Conservation (phyloP, 495 filamentous ascomycete species). For the Tuber magnatum region DNA sequence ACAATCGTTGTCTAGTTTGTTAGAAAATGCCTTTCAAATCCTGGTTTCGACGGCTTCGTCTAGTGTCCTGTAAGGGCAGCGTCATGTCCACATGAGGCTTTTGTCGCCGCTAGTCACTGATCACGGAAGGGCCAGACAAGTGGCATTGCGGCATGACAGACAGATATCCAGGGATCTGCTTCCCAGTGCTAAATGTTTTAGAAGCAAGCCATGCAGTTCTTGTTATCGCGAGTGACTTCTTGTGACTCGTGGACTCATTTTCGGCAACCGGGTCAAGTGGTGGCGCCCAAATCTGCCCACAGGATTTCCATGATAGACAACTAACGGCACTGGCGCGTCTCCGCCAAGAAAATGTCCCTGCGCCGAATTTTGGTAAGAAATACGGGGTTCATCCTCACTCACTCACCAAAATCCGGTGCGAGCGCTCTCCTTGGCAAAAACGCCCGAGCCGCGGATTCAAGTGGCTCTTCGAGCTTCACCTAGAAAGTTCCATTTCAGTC, state of each 20-base stretch:
- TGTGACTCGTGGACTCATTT: slow-evolving; percentile 1
- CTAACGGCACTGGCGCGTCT: not conserved
- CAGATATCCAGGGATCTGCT: not conserved
- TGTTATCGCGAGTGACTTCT: not conserved
- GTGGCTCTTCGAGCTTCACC: not conserved
- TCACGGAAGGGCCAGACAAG: slow-evolving; percentile 13
- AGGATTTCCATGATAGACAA: not conserved
- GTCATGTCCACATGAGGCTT: slow-evolving; percentile 15
- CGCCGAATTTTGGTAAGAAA: not conserved
- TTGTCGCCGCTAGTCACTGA: slow-evolving; percentile 16
- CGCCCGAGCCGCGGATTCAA: not conserved
- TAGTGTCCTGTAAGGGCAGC: slow-evolving; percentile 12
- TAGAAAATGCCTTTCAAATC: slow-evolving; percentile 9
- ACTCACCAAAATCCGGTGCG: not conserved
- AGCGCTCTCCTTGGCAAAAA: not conserved
- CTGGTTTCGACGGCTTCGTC: slow-evolving; percentile 9
- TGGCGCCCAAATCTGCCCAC: not conserved
- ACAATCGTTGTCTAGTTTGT: slow-evolving; percentile 12
- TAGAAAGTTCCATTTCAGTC: not conserved
- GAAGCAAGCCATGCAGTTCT: not conserved
- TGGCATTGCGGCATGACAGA: slow-evolving; percentile 18
- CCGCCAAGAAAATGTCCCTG: not conserved
- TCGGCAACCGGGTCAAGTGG: not conserved
- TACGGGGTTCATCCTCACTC: not conserved
- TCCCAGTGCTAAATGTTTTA: not conserved